Evolutionary conservation across 2,329 filamentous ascomycete genomes (phyloP).

Genomic region (Nothopassalora personata): DNA sequence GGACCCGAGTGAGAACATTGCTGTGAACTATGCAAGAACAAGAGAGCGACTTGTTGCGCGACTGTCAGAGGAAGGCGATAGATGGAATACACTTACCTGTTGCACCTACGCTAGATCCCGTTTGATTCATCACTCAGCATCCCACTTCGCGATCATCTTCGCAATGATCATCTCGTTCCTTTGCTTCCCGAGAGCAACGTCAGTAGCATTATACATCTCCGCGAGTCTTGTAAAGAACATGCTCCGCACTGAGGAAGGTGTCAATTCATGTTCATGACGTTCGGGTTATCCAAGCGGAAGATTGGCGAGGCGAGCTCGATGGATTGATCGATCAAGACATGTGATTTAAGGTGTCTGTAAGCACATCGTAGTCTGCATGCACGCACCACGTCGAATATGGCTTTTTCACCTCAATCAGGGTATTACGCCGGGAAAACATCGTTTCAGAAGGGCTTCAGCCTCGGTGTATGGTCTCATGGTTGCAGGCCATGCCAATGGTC

Average conservation of each 20-base stretch:
- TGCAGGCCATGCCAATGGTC: neutral
- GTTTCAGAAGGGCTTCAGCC: neutral
- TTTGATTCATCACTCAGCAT: too few relatives aligned
- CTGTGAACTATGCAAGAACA: too few relatives aligned
- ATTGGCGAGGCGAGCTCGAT: constrained; percentile 14
- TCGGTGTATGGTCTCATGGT: neutral
- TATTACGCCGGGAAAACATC: too few relatives aligned
- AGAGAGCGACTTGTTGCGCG: too few relatives aligned
- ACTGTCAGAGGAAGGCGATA: too few relatives aligned
- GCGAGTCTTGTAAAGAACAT: neutral
- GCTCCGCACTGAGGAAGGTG: neutral
- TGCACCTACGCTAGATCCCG: too few relatives aligned
- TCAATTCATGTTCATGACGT: neutral
- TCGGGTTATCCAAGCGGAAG: constrained; percentile 5
- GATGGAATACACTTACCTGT: too few relatives aligned
- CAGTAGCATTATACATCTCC: neutral
- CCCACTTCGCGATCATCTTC: neutral
- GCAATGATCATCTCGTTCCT: neutral
- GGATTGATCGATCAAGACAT: neutral
- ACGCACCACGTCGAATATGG: neutral
- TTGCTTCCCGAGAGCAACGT: neutral
- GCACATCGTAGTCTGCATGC: neutral
- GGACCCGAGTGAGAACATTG: too few relatives aligned
- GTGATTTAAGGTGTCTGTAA: neutral
- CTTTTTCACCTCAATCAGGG: neutral